Conservation (phyloP, 2,329 filamentous ascomycete genomes). For the Alternaria sp. region DNA sequence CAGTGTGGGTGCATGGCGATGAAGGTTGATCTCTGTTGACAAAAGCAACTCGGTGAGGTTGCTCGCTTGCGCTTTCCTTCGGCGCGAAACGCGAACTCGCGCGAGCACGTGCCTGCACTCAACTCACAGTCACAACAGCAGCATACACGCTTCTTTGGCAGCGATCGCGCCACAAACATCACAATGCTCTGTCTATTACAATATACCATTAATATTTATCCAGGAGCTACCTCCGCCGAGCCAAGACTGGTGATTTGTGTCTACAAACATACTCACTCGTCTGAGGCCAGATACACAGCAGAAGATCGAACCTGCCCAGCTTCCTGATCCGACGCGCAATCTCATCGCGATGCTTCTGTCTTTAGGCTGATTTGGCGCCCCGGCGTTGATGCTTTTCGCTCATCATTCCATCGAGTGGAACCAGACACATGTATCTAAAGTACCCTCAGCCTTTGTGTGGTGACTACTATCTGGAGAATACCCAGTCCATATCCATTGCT, state of each 20-base stretch:
- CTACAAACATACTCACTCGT: neutral
- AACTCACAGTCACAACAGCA: neutral
- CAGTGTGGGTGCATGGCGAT: neutral
- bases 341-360: neutral
- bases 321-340: neutral
- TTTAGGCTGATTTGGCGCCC: too few species aligned
- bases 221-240: neutral
- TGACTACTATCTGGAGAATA: neutral
- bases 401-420: neutral
- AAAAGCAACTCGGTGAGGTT: slow-evolving; percentile 5
- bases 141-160: neutral
- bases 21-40: slow-evolving; percentile 1
- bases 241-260: neutral
- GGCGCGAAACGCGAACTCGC: slow-evolving; percentile 37
- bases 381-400: neutral
- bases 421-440: neutral
- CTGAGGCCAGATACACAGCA: neutral
- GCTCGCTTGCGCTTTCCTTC: slow-evolving; percentile 16
- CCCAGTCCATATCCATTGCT: neutral
- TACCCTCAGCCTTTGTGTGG: neutral
- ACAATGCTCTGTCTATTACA: neutral
- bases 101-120: slow-evolving; percentile 37
- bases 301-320: neutral
- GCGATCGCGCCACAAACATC: neutral
- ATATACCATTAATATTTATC: neutral